Evolutionary conservation across 2,329 filamentous ascomycete species (phyloP).

Genomic region (Fusarium pilosicola): DNA sequence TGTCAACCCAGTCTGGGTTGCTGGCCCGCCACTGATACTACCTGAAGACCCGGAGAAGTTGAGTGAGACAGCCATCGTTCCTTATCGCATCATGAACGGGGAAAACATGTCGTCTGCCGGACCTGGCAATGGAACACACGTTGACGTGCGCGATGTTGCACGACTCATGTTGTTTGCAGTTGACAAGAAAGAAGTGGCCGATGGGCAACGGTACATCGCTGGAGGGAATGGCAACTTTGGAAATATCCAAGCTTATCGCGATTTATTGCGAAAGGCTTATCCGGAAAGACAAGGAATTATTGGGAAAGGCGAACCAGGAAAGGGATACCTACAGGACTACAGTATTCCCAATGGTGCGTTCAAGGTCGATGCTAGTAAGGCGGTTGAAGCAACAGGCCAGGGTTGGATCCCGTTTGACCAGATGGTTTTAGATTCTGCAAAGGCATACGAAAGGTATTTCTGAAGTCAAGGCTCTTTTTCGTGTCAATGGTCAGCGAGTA

Average conservation of each 20-base stretch:
- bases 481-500: background rate
- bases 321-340: conserved; percentile 6
- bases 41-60: conserved; percentile 14
- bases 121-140: conserved; percentile 17
- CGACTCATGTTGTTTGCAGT: conserved; percentile 9
- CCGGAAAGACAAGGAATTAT: background rate
- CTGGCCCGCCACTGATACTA: conserved; percentile 4
- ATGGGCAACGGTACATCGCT: conserved; percentile 14
- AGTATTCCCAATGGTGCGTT: background rate
- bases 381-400: background rate
- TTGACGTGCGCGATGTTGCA: conserved; percentile 19
- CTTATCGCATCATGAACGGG: conserved; percentile 18
- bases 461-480: background rate
- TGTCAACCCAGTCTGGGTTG: conserved; percentile 18
- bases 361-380: conserved; percentile 5
- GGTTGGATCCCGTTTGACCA: conserved; percentile 8
- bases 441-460: conserved; percentile 9
- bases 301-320: background rate
- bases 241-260: conserved; percentile 19
- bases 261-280: conserved; percentile 8
- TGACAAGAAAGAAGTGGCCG: background rate
- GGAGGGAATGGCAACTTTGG: conserved; percentile 1
- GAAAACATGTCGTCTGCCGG: background rate
- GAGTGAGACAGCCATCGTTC: conserved; percentile 16
- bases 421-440: conserved; percentile 9